Evolutionary conservation across 768 basidiomycete genomes (phyloP).

Genomic region (Psilocybe cubensis): DNA sequence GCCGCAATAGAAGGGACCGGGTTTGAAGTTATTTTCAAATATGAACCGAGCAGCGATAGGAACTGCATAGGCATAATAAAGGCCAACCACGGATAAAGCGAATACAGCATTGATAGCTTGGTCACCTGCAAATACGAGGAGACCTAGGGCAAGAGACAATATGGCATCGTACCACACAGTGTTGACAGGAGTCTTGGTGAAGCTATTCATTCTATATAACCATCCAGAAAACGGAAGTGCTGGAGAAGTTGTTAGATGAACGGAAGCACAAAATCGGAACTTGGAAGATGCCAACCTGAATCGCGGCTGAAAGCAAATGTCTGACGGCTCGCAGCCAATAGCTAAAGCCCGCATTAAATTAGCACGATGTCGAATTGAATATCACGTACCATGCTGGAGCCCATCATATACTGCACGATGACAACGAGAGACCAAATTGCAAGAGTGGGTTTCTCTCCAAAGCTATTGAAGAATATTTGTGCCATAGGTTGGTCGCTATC

Average conservation of each 20-base stretch:
- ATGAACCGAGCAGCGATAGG: constrained; percentile 57
- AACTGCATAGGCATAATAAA: constrained; percentile 56
- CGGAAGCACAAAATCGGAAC: not conserved
- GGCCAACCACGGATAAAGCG: constrained; percentile 44
- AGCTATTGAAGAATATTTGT: constrained; percentile 54
- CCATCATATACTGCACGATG: constrained; percentile 57
- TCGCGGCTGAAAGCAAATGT: constrained; percentile 76
- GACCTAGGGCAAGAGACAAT: constrained; percentile 52
- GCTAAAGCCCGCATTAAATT: constrained; percentile 14
- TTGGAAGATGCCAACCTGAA: constrained; percentile 37
- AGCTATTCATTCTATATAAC: constrained; percentile 61
- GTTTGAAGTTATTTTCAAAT: constrained; percentile 51
- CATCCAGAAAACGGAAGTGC: constrained; percentile 66
- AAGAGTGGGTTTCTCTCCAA: constrained; percentile 41
- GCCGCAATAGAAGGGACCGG: constrained; percentile 61
- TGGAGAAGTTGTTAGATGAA: not conserved
- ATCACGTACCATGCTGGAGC: constrained; percentile 51
- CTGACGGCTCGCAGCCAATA: constrained; percentile 49
- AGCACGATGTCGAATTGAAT: not conserved
- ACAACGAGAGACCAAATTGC: constrained; percentile 43
- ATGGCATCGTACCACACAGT: constrained; percentile 58
- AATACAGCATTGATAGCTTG: constrained; percentile 66
- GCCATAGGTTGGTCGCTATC: constrained; percentile 63
- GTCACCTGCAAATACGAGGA: constrained; percentile 62
- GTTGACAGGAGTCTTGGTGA: constrained; percentile 63